Evolutionary conservation across 495 filamentous ascomycete species (phyloP), one percentile per base, ranked within the genome.

Genomic region (Aspergillus indologenus): DNA sequence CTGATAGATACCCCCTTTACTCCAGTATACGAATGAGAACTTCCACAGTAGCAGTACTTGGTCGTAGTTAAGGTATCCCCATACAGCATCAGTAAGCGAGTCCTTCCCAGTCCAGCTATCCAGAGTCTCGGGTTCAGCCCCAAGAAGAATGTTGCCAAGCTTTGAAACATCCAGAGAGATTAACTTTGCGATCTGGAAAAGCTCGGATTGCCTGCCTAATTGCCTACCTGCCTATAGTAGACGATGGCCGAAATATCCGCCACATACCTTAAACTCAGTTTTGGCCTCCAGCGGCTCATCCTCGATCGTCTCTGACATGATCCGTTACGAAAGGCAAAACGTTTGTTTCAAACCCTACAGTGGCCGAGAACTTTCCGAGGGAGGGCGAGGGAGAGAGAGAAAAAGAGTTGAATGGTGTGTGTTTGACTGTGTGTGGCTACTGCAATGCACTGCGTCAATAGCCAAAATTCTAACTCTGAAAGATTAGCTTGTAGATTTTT

Each of bases 401-500:
- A 9, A 29, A 3, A 3, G 3, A 29, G 4, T 29, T 29, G n/a
- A n/a, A 3, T 29, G 3, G 26, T 3, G 9, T 3, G 26, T 29
- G 26, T 29, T 29, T 29, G 26, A 29, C 4, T 29, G 9, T 29
- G 12, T 40, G 34, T 34, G 45, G 43, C n/a, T 26, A 45, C 22
- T 58, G 56, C 56, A 52, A 29, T 58, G 56, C 47, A 45, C 56
- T 50, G 47, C 56, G 51, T 58, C 20, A 58, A 47, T 50, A 52
- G 56, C 29, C 47, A 17, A 29, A 51, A 50, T 58, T 43, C 46
- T 58, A 50, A 51, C 12, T 58, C 20, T 58, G 26, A 31, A 52
- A 9, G 47, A 57, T 50, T 57, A 31, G 49, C 45, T 9, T 57
- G 18, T 57, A 44, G 18, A 57, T 50, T 51, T 29, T 40, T 14